phyloP scores from a whole-genome alignment of 371 early-diverging fungal genomes.

The Mucor lusitanicus region DNA sequence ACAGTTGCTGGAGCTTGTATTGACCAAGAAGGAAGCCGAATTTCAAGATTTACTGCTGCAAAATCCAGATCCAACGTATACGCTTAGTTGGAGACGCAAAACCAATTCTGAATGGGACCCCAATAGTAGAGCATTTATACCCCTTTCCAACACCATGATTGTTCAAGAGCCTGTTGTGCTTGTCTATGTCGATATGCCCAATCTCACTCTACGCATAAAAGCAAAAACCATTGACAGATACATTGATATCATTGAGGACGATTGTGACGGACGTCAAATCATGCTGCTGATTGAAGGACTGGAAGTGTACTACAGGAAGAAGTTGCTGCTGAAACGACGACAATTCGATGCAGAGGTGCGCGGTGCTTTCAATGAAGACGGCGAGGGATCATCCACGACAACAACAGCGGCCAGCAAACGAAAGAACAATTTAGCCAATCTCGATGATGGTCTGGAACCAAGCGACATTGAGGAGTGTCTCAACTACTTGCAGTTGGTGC shows the following conservation, averaged over 20 bases:
- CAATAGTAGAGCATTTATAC: constrained; percentile 46
- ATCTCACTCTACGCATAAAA: constrained; percentile 37
- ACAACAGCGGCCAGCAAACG: constrained; percentile 13
- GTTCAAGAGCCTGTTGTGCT: constrained; percentile 46
- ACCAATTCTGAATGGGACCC: constrained; percentile 55
- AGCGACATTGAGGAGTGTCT: constrained; percentile 42
- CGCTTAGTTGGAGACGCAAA: constrained; percentile 54
- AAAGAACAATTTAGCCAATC: constrained; percentile 3
- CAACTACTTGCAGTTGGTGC: constrained; percentile 44
- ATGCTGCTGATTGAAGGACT: constrained; percentile 60
- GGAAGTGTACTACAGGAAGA: constrained; percentile 51
- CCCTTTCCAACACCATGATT: constrained; percentile 31
- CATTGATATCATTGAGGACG: constrained; percentile 22
- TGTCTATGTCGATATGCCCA: constrained; percentile 38
- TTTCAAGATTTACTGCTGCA: constrained; percentile 14
- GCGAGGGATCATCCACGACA: not conserved
- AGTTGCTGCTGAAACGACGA: constrained; percentile 27
- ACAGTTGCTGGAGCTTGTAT: constrained; percentile 27
- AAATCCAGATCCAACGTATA: constrained; percentile 12
- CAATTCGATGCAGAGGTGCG: constrained; percentile 44
- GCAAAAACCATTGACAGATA: constrained; percentile 13
- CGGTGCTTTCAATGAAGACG: constrained; percentile 4
- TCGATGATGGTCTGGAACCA: constrained; percentile 24
- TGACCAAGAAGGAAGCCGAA: constrained; percentile 38
- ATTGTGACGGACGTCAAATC: constrained; percentile 23